Conservation (phyloP, 495 filamentous ascomycete genomes). For the Thermochaetoides thermophila region DNA sequence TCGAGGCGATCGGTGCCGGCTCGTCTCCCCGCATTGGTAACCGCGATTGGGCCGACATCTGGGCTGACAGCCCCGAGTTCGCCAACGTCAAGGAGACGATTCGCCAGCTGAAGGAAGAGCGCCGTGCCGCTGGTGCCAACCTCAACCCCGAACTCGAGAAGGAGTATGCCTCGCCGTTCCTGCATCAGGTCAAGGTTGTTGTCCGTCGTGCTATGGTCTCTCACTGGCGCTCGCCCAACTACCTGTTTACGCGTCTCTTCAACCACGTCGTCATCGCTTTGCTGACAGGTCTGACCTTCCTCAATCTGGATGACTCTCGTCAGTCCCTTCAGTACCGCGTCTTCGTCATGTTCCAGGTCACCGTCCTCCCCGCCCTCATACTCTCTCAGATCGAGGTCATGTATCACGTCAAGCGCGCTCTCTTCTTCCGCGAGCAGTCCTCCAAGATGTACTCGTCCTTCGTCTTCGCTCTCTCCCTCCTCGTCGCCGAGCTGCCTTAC, state of each 20-base stretch:
- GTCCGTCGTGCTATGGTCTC: constrained; percentile 47
- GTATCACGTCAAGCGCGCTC: constrained; percentile 56
- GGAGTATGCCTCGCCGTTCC: constrained; percentile 61
- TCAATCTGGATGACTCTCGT: constrained; percentile 52
- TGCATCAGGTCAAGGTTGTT: constrained; percentile 56
- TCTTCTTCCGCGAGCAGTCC: constrained; percentile 66
- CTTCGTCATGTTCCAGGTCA: constrained; percentile 75
- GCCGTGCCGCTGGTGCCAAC: constrained; percentile 31
- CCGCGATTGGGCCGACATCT: constrained; percentile 70
- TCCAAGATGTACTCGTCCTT: constrained; percentile 65
- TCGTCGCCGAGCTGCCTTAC: constrained; percentile 66
- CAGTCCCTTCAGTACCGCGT: constrained; percentile 61
- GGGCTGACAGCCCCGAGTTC: constrained; percentile 55
- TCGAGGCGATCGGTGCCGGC: constrained; percentile 74
- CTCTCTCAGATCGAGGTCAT: constrained; percentile 65
- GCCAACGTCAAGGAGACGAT: constrained; percentile 53
- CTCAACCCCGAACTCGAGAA: constrained; percentile 33
- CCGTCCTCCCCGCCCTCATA: constrained; percentile 59
- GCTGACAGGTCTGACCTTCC: constrained; percentile 57
- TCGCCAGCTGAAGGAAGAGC: constrained; percentile 45
- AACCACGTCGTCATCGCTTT: constrained; percentile 58
- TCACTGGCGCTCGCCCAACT: constrained; percentile 64
- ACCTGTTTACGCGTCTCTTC: constrained; percentile 64
- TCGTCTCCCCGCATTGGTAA: constrained; percentile 55
- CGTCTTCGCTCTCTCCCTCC: constrained; percentile 54